Conservation (phyloP, 345 rosid genomes). For the Lagerstroemia speciosa region DNA sequence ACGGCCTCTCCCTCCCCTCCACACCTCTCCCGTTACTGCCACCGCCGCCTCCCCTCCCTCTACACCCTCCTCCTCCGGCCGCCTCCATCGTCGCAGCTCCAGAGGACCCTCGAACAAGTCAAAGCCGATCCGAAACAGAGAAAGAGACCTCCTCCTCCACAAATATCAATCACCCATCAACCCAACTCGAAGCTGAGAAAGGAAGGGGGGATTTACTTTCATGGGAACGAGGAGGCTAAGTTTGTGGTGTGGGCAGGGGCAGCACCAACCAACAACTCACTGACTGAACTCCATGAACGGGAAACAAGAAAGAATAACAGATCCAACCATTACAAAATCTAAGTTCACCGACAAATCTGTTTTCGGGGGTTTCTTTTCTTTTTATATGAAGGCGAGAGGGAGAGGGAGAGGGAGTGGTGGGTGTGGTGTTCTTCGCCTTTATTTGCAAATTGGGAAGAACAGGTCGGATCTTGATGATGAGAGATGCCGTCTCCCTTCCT, state of each 20-base stretch:
- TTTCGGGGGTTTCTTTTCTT: neutral
- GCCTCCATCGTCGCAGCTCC: neutral
- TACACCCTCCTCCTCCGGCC: neutral
- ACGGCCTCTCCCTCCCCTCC: slow-evolving; percentile 37
- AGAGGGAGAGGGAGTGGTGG: neutral
- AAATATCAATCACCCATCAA: neutral
- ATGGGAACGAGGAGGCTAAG: neutral
- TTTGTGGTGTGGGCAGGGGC: neutral
- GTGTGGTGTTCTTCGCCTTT: neutral
- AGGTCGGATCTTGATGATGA: neutral
- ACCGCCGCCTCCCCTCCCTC: slow-evolving; percentile 5
- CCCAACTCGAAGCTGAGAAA: neutral
- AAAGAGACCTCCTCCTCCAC: neutral
- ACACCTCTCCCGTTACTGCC: slow-evolving; percentile 7
- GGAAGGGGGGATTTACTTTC: neutral
- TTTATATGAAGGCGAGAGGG: neutral
- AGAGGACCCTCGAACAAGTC: neutral
- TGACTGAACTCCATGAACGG: slow-evolving; percentile 1
- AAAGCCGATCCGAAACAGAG: neutral
- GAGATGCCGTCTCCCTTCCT: neutral
- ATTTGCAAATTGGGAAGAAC: neutral
- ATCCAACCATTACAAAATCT: slow-evolving; percentile 4
- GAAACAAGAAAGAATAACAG: neutral
- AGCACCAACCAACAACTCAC: neutral
- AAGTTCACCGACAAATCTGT: slow-evolving; percentile 12